Base-by-base conservation (phyloP, 495 filamentous ascomycete genomes). In the Collariella sp. region DNA sequence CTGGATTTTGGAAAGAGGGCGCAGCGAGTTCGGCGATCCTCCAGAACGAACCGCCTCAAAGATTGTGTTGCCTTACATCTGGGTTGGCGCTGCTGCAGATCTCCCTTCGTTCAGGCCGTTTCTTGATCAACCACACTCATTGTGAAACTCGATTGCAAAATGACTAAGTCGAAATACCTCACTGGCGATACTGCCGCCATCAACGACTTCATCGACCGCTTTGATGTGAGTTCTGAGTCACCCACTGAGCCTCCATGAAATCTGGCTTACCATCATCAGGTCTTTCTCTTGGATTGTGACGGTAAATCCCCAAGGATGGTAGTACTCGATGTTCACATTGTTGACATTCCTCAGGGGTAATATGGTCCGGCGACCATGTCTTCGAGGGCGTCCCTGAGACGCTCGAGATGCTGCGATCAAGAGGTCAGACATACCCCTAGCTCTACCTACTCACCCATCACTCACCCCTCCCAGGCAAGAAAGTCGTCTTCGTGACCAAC, bases 281-380 rank as follows among this genome's bases (percentile, higher is more conserved):
- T 88, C 26, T 97, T 98, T 65, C 74, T 98, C 7, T 88, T 98
- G 60, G 93, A 98, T 66, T 98, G 93, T 70, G 93, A 98, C 81
- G 93, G 91, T 96, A 72, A 57, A 79, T 5, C 12, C 1, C 31
- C 0, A 9, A 31, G 26, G 4, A 31, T 31, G 2, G 23, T 12
- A 20, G 15, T 7, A 22, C 34, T 10, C 10, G 5, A 18, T 24
- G 40, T 50, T 64, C 33, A 61, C 59, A 7, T 16, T 72, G 12
- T 43, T 36, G 23, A 34, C 24, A 18, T 45, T 31, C 13, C 48
- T 64, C 65, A 97, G 91, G 91, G 62, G 93, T 98, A 12, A 74
- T 98, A 53, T 98, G 93, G 93, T 94, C 89, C 26, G 93, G 93
- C 26, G 89, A 96, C 56, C 83, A 90, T 65, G 72, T 89, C 12